Conservation (phyloP, 768 basidiomycete species). For the Boletus vermiculosoides region DNA sequence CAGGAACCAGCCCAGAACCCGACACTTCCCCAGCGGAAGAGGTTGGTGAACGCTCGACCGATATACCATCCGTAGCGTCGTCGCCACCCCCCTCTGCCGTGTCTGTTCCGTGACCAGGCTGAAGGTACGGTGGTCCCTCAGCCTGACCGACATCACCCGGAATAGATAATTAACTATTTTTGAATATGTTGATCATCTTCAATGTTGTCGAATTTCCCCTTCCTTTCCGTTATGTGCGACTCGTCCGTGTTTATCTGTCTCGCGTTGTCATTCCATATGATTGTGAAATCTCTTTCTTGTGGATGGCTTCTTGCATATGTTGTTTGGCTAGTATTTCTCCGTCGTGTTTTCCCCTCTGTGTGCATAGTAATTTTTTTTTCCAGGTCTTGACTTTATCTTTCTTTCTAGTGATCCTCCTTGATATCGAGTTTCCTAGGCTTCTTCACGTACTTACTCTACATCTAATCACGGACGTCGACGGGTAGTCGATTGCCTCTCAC, state of each 20-base stretch:
- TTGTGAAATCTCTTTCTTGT: constrained; percentile 6
- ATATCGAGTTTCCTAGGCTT: constrained; percentile 12
- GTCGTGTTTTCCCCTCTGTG: constrained; percentile 12
- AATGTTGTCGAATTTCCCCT: constrained; percentile 18
- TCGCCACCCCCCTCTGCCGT: constrained; percentile 33
- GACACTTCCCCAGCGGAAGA: constrained; percentile 24
- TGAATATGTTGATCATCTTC: constrained; percentile 37
- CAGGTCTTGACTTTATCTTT: not conserved
- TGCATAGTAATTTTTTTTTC: constrained; percentile 21
- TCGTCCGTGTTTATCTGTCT: constrained; percentile 8
- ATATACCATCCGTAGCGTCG: constrained; percentile 29
- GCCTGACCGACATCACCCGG: constrained; percentile 9
- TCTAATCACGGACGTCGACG: constrained; percentile 25
- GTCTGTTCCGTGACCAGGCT: constrained; percentile 23
- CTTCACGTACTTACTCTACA: constrained; percentile 26
- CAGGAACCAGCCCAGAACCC: constrained; percentile 18
- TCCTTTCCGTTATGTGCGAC: constrained; percentile 13
- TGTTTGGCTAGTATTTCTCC: constrained; percentile 16
- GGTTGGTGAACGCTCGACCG: constrained; percentile 18
- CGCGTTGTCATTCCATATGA: constrained; percentile 9
- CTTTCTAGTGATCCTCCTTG: constrained; percentile 6
- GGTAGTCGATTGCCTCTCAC: constrained; percentile 14
- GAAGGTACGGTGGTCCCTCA: not conserved
- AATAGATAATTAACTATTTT: constrained; percentile 33
- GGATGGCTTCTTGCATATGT: constrained; percentile 23